These are phyloP conservation scores for Ottelia alismoides DNA, from an alignment of 106 monocot genomes.

Conservation along the genomic window DNA sequence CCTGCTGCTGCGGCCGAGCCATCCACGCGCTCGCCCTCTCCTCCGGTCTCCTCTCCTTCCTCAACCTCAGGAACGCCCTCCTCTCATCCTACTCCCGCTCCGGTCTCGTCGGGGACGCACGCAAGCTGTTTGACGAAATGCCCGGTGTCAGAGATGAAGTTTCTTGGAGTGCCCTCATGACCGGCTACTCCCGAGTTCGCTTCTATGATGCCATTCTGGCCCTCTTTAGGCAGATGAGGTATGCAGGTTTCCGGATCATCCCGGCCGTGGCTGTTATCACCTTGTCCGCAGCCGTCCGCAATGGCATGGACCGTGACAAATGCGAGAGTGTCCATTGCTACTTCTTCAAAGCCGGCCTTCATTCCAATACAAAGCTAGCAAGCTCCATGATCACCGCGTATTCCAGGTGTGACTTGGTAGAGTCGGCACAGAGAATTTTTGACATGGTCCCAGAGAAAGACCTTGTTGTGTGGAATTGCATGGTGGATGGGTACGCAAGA, in stretches of 20 bases:
- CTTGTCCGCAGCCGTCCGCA: constrained; percentile 9
- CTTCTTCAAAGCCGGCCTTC: constrained; percentile 30
- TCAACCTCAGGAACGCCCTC: constrained; percentile 31
- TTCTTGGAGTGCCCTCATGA: constrained; percentile 28
- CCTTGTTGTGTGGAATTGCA: constrained; percentile 42
- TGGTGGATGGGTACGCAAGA: constrained; percentile 43
- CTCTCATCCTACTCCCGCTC: constrained; percentile 27
- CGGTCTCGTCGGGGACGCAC: constrained; percentile 3
- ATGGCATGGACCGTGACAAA: neutral
- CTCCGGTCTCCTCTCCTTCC: constrained; percentile 12
- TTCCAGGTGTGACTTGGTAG: constrained; percentile 11
- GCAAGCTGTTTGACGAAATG: constrained; percentile 39
- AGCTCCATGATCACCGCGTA: constrained; percentile 19
- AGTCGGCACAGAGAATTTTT: constrained; percentile 21
- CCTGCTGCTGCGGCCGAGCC: constrained; percentile 11
- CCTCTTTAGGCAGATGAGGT: constrained; percentile 17
- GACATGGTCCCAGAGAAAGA: constrained; percentile 19
- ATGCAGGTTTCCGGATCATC: neutral
- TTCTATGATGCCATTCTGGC: constrained; percentile 1
- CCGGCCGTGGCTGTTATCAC: constrained; percentile 14
- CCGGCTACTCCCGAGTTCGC: constrained; percentile 20
- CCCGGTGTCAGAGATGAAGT: constrained; percentile 14
- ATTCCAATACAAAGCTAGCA: constrained; percentile 19
- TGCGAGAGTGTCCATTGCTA: constrained; percentile 28
- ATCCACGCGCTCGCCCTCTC: constrained; percentile 14